Evolutionary conservation across 805 yeast genomes (phyloP).

Genomic region (Candida verbasci): DNA sequence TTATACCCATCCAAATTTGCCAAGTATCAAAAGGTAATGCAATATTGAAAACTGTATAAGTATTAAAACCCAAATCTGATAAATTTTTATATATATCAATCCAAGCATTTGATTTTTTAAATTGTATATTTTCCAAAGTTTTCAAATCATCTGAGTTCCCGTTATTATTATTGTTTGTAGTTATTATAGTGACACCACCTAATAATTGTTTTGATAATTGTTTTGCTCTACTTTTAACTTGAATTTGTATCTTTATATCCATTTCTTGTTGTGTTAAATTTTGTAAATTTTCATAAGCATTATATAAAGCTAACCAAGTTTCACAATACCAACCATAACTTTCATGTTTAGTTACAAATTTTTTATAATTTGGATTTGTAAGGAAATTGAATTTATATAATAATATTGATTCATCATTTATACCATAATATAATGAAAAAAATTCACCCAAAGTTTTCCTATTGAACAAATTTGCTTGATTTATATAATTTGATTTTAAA

Average conservation of each 20-base stretch:
- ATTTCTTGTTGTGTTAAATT: slow-evolving; percentile 45
- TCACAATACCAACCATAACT: slow-evolving; percentile 67
- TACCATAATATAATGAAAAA: slow-evolving; percentile 56
- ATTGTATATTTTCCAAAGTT: slow-evolving; percentile 28
- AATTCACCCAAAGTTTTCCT: slow-evolving; percentile 47
- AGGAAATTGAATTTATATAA: slow-evolving; percentile 52
- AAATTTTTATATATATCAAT: slow-evolving; percentile 36
- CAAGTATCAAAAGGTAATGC: slow-evolving; percentile 34
- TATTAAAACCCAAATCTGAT: slow-evolving; percentile 37
- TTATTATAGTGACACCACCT: slow-evolving; percentile 14
- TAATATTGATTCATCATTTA: slow-evolving; percentile 60
- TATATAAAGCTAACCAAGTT: slow-evolving; percentile 53
- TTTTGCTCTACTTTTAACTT: slow-evolving; percentile 55
- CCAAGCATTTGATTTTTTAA: slow-evolving; percentile 32
- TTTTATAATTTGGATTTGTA: slow-evolving; percentile 29
- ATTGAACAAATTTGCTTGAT: slow-evolving; percentile 24
- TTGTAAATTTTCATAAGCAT: slow-evolving; percentile 42
- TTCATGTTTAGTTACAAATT: slow-evolving; percentile 52
- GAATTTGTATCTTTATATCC: slow-evolving; percentile 52
- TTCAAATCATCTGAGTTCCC: slow-evolving; percentile 18
- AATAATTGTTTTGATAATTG: slow-evolving; percentile 37
- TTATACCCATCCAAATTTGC: slow-evolving; percentile 44
- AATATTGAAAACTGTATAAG: slow-evolving; percentile 36
- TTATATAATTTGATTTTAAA: slow-evolving; percentile 13
- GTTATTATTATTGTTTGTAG: slow-evolving; percentile 11